Conservation (phyloP, 2,329 filamentous ascomycete genomes). For the Albophoma yamanashiensis region DNA sequence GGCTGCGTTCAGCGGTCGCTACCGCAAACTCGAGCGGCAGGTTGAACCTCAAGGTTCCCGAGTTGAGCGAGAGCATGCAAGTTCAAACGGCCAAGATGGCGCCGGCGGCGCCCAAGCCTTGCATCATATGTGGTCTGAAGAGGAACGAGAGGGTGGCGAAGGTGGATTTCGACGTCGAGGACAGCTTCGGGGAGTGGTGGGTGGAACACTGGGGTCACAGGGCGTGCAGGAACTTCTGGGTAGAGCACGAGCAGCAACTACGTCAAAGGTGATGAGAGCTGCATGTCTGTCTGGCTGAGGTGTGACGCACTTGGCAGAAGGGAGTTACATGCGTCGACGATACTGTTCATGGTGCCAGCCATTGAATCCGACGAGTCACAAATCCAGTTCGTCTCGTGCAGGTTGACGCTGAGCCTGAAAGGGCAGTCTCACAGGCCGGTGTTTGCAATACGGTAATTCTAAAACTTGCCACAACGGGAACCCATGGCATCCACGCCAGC, state of each 20-base stretch:
- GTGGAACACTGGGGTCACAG: slow-evolving; percentile 76
- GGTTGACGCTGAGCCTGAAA: neutral
- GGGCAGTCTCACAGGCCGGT: neutral
- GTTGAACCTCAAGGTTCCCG: slow-evolving; percentile 49
- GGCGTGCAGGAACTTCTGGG: slow-evolving; percentile 78
- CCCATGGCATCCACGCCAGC: neutral
- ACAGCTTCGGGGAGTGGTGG: slow-evolving; percentile 98
- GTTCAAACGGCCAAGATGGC: slow-evolving; percentile 63
- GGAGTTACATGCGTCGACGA: neutral
- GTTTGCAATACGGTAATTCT: neutral
- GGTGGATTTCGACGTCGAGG: slow-evolving; percentile 67
- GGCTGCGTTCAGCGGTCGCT: slow-evolving; percentile 62
- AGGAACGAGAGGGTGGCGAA: slow-evolving; percentile 72
- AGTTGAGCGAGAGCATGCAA: slow-evolving; percentile 58
- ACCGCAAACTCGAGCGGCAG: slow-evolving; percentile 51
- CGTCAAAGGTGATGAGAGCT: slow-evolving; percentile 45
- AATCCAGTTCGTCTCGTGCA: neutral
- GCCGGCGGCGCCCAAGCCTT: slow-evolving; percentile 62
- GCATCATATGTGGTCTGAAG: slow-evolving; percentile 79
- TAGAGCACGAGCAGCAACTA: slow-evolving; percentile 59
- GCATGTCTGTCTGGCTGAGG: neutral
- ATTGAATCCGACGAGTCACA: neutral
- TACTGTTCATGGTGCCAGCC: neutral
- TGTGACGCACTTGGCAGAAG: neutral
- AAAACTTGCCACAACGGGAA: neutral